Evolutionary conservation across 495 filamentous ascomycete species (phyloP).

Genomic region (Trichoderma reesei): DNA sequence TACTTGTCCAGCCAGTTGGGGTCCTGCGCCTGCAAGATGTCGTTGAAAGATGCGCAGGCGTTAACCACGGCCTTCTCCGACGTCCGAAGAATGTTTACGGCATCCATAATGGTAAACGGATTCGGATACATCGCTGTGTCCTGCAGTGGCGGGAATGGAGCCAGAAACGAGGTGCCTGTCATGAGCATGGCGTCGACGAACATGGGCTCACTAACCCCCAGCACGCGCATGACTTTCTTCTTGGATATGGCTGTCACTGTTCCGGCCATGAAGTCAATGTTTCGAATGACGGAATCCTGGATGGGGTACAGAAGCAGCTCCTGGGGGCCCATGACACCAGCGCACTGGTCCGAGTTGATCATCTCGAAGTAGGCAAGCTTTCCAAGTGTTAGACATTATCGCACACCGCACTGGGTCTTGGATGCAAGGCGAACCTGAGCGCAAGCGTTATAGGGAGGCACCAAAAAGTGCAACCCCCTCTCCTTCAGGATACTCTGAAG

Average conservation of each 20-base stretch:
- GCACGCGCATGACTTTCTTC: constrained; percentile 55
- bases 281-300: constrained; percentile 65
- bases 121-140: constrained; percentile 38
- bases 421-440: constrained; percentile 56
- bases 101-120: constrained; percentile 50
- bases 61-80: constrained; percentile 51
- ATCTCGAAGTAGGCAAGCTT: constrained; percentile 78
- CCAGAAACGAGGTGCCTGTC: constrained; percentile 70
- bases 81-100: constrained; percentile 59
- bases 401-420: not conserved
- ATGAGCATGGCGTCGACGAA: constrained; percentile 81
- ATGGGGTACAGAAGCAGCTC: constrained; percentile 82
- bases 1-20: constrained; percentile 74
- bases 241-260: constrained; percentile 64
- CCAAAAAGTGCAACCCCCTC: constrained; percentile 63
- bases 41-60: constrained; percentile 58
- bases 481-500: constrained; percentile 65
- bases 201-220: constrained; percentile 58
- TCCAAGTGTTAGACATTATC: not conserved
- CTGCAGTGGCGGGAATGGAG: constrained; percentile 64
- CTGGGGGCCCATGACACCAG: constrained; percentile 75
- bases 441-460: constrained; percentile 82
- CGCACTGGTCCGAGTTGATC: constrained; percentile 55
- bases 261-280: constrained; percentile 57
- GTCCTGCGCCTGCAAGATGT: constrained; percentile 59